Conservation (phyloP, 2,329 filamentous ascomycete genomes). For the Cladophialophora chaetospira region DNA sequence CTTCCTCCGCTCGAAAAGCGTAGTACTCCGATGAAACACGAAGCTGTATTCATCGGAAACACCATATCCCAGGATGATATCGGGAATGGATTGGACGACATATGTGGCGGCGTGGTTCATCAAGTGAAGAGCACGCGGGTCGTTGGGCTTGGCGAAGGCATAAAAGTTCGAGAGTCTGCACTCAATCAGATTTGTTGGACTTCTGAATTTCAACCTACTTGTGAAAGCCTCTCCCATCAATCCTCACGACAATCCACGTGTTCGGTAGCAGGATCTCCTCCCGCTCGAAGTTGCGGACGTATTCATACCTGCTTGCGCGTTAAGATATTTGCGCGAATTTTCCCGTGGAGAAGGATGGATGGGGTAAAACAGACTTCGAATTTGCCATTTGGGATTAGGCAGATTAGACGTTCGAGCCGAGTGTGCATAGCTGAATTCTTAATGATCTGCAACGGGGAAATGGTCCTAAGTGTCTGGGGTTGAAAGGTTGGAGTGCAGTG, state of each 20-base stretch:
- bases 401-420: not conserved
- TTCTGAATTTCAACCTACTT: conserved; percentile 59
- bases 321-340: not conserved
- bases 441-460: too few relatives aligned
- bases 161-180: conserved; percentile 78
- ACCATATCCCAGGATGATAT: conserved; percentile 86
- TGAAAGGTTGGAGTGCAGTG: too few relatives aligned
- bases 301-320: conserved; percentile 71
- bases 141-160: conserved; percentile 88
- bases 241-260: conserved; percentile 92
- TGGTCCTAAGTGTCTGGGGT: too few relatives aligned
- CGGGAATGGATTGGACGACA: conserved; percentile 79
- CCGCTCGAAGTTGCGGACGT: conserved; percentile 88
- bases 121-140: conserved; percentile 79
- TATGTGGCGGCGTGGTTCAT: conserved; percentile 93
- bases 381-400: conserved; percentile 37
- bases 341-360: not conserved
- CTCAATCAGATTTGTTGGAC: not conserved
- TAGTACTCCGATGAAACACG: conserved; percentile 79
- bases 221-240: conserved; percentile 93
- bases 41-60: conserved; percentile 96
- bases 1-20: conserved; percentile 80
- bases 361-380: conserved; percentile 38
- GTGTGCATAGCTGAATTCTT: too few relatives aligned
- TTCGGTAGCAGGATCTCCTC: conserved; percentile 78